Evolutionary conservation across 192 early-diverging fungal species (phyloP).

Genomic region (Backusella luteola): DNA sequence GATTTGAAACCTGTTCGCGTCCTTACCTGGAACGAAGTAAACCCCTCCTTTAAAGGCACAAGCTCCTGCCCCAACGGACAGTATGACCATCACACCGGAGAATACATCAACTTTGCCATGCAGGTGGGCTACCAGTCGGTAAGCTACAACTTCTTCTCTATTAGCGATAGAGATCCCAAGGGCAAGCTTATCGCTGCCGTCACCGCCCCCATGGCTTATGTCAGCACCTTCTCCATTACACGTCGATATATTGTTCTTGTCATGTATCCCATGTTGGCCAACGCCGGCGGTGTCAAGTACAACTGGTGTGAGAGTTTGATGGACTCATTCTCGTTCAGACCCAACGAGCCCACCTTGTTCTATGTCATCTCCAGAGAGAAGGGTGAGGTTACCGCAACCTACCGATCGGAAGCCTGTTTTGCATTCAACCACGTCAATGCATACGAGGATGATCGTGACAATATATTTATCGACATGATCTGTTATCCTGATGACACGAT

Average conservation of each 20-base stretch:
- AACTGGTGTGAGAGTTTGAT: slow-evolving; percentile 71
- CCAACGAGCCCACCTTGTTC: slow-evolving; percentile 55
- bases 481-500: slow-evolving; percentile 63
- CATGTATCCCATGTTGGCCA: slow-evolving; percentile 59
- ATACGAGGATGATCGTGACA: slow-evolving; percentile 64
- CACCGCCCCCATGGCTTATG: slow-evolving; percentile 60
- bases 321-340: slow-evolving; percentile 68
- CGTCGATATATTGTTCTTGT: slow-evolving; percentile 71
- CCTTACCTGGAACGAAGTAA: slow-evolving; percentile 60
- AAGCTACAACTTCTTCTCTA: slow-evolving; percentile 64
- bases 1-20: slow-evolving; percentile 62
- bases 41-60: slow-evolving; percentile 61
- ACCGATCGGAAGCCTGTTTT: slow-evolving; percentile 63
- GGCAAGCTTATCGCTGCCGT: slow-evolving; percentile 65
- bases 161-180: slow-evolving; percentile 58
- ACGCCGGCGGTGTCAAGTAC: slow-evolving; percentile 63
- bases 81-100: slow-evolving; percentile 65
- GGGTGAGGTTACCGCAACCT: slow-evolving; percentile 64
- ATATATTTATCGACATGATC: slow-evolving; percentile 52
- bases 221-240: slow-evolving; percentile 78
- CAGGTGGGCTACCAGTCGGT: slow-evolving; percentile 69
- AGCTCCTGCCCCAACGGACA: slow-evolving; percentile 68
- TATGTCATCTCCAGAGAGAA: slow-evolving; percentile 74
- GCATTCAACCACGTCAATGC: slow-evolving; percentile 74
- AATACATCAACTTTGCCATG: slow-evolving; percentile 75